Percentiles rank a stretch among this genome's conserved stretches.
Conservation (phyloP, 371 early-diverging fungal genomes). For the Syncephalis fuscata region DNA sequence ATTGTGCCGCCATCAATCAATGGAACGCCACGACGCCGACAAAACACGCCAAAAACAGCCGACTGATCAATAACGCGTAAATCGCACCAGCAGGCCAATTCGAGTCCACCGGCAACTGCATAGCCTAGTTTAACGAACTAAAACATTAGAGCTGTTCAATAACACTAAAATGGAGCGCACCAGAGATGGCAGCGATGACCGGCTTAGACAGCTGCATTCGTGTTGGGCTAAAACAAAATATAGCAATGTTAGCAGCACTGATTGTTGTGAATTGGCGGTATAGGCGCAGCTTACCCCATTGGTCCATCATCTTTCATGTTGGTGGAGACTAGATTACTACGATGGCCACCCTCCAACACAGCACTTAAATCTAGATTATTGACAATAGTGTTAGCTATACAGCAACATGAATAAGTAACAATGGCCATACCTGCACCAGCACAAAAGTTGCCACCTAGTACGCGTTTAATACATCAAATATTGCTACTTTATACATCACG, state of each 20-base stretch:
- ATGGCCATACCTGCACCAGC: constrained; percentile 19
- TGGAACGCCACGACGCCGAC: constrained; percentile 13
- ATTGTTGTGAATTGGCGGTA: too few relatives aligned
- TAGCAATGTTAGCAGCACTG: not conserved
- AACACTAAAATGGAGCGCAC: too few relatives aligned
- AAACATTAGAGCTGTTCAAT: too few relatives aligned
- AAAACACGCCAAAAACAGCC: constrained; percentile 18
- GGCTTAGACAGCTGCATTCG: constrained; percentile 21
- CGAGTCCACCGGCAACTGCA: constrained; percentile 23
- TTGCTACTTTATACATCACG: not conserved
- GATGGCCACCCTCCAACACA: constrained; percentile 6
- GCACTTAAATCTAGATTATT: too few relatives aligned
- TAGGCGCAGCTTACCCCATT: constrained; percentile 23
- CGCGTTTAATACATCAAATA: not conserved
- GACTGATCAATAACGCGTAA: constrained; percentile 17
- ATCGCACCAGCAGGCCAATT: constrained; percentile 26
- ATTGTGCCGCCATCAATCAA: too few relatives aligned
- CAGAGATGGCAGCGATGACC: constrained; percentile 20
- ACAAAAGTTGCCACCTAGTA: constrained; percentile 19
- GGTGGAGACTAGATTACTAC: constrained; percentile 13
- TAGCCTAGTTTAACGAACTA: constrained; percentile 7
- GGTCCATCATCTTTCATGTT: constrained; percentile 12
- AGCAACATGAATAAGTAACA: constrained; percentile 12
- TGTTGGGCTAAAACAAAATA: constrained; percentile 11
- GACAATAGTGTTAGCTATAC: constrained; percentile 6